Conservation (phyloP, 2,329 filamentous ascomycete genomes). For the Xylariales sp. region DNA sequence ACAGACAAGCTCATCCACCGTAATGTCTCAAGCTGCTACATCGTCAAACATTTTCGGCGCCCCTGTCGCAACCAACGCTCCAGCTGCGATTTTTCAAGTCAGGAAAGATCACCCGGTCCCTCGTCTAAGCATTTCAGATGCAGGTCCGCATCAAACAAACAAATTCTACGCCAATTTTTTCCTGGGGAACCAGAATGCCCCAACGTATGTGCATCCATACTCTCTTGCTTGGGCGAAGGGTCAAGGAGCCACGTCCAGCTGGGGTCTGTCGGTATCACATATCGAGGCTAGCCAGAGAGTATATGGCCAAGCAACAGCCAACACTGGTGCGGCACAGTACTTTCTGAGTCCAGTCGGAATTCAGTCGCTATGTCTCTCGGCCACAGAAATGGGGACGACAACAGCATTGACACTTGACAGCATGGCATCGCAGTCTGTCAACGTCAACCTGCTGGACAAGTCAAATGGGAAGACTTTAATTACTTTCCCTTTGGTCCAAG, state of each 20-base stretch:
- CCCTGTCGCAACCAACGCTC: constrained; percentile 49
- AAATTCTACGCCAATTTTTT: constrained; percentile 82
- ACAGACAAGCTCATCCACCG: constrained; percentile 4
- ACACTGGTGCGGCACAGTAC: constrained; percentile 59
- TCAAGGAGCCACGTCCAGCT: constrained; percentile 58
- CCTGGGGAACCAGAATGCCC: constrained; percentile 63
- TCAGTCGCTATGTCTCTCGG: constrained; percentile 76
- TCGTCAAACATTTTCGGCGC: constrained; percentile 48
- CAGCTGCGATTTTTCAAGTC: constrained; percentile 41
- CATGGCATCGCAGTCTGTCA: constrained; percentile 54
- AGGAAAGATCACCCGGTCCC: constrained; percentile 55
- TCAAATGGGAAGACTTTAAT: constrained; percentile 54
- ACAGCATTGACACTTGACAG: constrained; percentile 53
- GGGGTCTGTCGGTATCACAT: constrained; percentile 75
- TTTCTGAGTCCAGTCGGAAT: constrained; percentile 80
- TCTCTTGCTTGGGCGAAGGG: constrained; percentile 64
- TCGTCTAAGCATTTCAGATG: constrained; percentile 43
- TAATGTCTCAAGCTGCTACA: constrained; percentile 18
- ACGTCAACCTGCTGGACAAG: constrained; percentile 61
- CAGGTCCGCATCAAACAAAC: constrained; percentile 62
- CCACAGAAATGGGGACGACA: constrained; percentile 60
- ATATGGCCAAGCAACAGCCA: constrained; percentile 54
- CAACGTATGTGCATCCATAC: constrained; percentile 74
- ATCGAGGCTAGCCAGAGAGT: constrained; percentile 63
- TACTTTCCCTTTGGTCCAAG: constrained; percentile 79